Base-by-base conservation (phyloP, 345 rosid species). In the Moricandia arvensis region DNA sequence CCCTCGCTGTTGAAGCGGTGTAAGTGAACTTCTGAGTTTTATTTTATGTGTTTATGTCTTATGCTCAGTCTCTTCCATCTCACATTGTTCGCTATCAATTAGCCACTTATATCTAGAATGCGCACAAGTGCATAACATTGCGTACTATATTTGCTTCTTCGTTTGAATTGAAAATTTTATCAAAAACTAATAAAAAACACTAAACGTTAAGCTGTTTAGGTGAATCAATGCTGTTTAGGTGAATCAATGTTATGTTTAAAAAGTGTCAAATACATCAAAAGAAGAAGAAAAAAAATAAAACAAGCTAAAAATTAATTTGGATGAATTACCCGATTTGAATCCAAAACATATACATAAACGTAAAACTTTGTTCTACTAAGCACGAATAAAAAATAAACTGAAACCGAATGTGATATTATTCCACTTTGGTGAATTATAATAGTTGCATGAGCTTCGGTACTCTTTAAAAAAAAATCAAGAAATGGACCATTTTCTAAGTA, bases 401-500 rank as follows among this genome's bases (percentile, higher is more conserved):
- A 74, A 6, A 8, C 26, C 45, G 21, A 57, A 43, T 66, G 26
- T 30, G 45, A 26, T 72, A 17, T 63, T 43, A 66, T 66, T 72
- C 27, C 47, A 43, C 71, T 43, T 66, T 30, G 47, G 71, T 65
- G 12, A 6, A 29, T 38, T 43, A 11, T 9, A 3, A 47, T 67
- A 66, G 63, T n/a, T 59, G 41, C 54, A 75, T 66, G 66, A 43
- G 66, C 61, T 67, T 67, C 62, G 27, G 66, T 45, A 12, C 15
- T 27, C 62, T n/a, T 24, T 29, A n/a, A 0, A 24, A 2, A 2
- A 1, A 13, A 4, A 45, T n/a, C n/a, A 67, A 33, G 21, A 75
- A 47, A 34, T n/a, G 70, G 75, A 41, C 75, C 71, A 29, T 34
- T 53, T 63, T 35, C 64, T 41, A 37, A 68, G 79, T 38, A 69